These are phyloP conservation scores for Xylariaceae sp. DNA, from an alignment of 2,329 filamentous ascomycete species.

Conservation along the genomic window DNA sequence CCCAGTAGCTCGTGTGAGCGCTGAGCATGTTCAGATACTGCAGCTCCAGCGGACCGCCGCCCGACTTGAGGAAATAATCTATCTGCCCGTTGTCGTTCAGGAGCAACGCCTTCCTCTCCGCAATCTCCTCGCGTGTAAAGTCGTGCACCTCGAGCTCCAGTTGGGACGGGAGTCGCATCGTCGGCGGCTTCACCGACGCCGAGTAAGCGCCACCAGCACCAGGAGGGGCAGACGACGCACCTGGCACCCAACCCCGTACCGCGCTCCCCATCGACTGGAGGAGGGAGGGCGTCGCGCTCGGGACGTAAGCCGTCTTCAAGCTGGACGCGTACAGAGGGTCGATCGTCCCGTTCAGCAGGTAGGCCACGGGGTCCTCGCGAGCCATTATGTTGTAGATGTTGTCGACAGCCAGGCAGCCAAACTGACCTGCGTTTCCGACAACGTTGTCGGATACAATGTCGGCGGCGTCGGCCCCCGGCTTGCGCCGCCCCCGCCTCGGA, in stretches of 20 bases:
- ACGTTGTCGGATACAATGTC: slow-evolving; percentile 55
- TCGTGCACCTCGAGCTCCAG: slow-evolving; percentile 95
- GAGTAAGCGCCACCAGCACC: slow-evolving; percentile 27
- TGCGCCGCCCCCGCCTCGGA: slow-evolving; percentile 69
- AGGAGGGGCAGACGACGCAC: slow-evolving; percentile 32
- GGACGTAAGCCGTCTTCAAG: slow-evolving; percentile 73
- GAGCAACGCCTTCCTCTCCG: slow-evolving; percentile 78
- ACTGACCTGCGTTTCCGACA: slow-evolving; percentile 71
- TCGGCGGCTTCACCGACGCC: slow-evolving; percentile 32
- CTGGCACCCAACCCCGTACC: slow-evolving; percentile 57
- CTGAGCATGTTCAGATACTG: slow-evolving; percentile 97
- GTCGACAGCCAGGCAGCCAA: slow-evolving; percentile 88
- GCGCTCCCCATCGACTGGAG: slow-evolving; percentile 59
- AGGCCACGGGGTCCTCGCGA: slow-evolving; percentile 72
- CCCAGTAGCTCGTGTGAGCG: slow-evolving; percentile 94
- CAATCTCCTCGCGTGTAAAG: slow-evolving; percentile 86
- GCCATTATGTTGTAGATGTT: slow-evolving; percentile 93
- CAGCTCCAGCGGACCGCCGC: slow-evolving; percentile 82
- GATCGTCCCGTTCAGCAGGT: slow-evolving; percentile 84
- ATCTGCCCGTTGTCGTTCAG: slow-evolving; percentile 97
- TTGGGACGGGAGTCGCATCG: slow-evolving; percentile 51
- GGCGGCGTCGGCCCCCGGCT: slow-evolving; percentile 64
- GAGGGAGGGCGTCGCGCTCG: slow-evolving; percentile 62
- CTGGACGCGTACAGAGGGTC: slow-evolving; percentile 73
- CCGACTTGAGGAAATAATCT: slow-evolving; percentile 80